Percentiles rank a stretch among this genome's conserved stretches.
Evolutionary conservation across 1,139 yeast species (phyloP).

Genomic region (Saccharomyces hybrid): DNA sequence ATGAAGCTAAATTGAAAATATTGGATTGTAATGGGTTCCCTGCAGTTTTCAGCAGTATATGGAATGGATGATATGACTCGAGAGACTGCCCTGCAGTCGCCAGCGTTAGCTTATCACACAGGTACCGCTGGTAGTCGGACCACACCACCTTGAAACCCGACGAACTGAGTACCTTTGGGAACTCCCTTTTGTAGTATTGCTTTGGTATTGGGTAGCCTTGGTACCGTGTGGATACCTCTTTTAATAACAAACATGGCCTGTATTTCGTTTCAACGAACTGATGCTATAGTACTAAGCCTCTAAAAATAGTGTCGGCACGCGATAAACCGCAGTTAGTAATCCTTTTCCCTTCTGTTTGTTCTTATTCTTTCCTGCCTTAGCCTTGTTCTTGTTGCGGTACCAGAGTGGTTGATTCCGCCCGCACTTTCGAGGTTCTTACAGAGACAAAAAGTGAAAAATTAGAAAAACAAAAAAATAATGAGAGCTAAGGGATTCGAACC

Average conservation of each 20-base stretch:
- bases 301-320: background rate
- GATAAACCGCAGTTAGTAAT: too few species aligned
- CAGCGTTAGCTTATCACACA: slow-evolving; percentile 63
- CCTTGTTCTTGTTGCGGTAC: background rate
- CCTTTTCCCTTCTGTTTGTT: background rate
- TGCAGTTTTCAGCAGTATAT: slow-evolving; percentile 66
- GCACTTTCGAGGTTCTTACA: background rate
- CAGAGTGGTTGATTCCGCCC: background rate
- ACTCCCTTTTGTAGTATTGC: slow-evolving; percentile 47
- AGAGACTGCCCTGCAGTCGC: slow-evolving; percentile 71
- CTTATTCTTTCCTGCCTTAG: background rate
- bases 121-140: slow-evolving; percentile 67
- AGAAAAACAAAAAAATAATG: slow-evolving; percentile 13
- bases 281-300: background rate
- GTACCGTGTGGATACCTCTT: slow-evolving; percentile 53
- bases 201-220: slow-evolving; percentile 43
- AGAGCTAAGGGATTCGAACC: slow-evolving; percentile 32
- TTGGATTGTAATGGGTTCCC: slow-evolving; percentile 61
- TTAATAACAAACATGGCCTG: slow-evolving; percentile 11
- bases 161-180: slow-evolving; percentile 64
- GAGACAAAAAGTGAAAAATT: slow-evolving; percentile 6
- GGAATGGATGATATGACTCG: slow-evolving; percentile 73
- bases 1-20: slow-evolving; percentile 81
- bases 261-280: background rate
- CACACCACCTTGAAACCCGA: slow-evolving; percentile 68